These are phyloP conservation scores for Cinnamomum micranthum DNA, from an alignment of 164 flowering plant species.

Conservation along the genomic window DNA sequence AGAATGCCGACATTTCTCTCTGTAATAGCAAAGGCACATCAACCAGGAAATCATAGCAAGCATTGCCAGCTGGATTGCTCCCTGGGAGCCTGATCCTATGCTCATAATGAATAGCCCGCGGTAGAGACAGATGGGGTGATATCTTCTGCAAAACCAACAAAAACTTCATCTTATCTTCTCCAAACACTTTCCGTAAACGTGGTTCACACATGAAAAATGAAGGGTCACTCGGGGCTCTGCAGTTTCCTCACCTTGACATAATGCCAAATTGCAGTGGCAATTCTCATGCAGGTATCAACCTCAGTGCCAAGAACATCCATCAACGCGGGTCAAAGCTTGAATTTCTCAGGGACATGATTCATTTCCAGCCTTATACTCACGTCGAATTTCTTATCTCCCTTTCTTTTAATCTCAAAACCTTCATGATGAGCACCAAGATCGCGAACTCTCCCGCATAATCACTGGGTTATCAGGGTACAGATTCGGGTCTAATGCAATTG, in stretches of 20 bases:
- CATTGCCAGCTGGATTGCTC: slow-evolving; percentile 57
- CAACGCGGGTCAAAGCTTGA: slow-evolving; percentile 60
- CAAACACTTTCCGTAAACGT: slow-evolving; percentile 71
- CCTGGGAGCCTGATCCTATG: slow-evolving; percentile 83
- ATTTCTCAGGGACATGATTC: slow-evolving; percentile 75
- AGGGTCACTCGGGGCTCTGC: slow-evolving; percentile 59
- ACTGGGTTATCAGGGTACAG: slow-evolving; percentile 80
- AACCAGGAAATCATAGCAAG: slow-evolving; percentile 76
- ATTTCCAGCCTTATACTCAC: slow-evolving; percentile 66
- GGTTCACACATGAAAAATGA: slow-evolving; percentile 67
- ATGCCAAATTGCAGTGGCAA: slow-evolving; percentile 80
- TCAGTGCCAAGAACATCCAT: slow-evolving; percentile 76
- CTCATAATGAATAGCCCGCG: slow-evolving; percentile 69
- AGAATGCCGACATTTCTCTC: slow-evolving; percentile 61
- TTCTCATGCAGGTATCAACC: slow-evolving; percentile 67
- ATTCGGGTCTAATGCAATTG: slow-evolving; percentile 66
- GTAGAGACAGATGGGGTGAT: slow-evolving; percentile 59
- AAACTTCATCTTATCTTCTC: slow-evolving; percentile 80
- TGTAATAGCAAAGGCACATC: slow-evolving; percentile 69
- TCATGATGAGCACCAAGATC: slow-evolving; percentile 67
- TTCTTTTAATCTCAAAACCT: slow-evolving; percentile 87
- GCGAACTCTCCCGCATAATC: slow-evolving; percentile 69
- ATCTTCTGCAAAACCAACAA: slow-evolving; percentile 56
- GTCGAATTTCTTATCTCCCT: slow-evolving; percentile 82
- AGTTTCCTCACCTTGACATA: slow-evolving; percentile 68